Conservation (phyloP, 257 asterid species). For the Avicennia marina region DNA sequence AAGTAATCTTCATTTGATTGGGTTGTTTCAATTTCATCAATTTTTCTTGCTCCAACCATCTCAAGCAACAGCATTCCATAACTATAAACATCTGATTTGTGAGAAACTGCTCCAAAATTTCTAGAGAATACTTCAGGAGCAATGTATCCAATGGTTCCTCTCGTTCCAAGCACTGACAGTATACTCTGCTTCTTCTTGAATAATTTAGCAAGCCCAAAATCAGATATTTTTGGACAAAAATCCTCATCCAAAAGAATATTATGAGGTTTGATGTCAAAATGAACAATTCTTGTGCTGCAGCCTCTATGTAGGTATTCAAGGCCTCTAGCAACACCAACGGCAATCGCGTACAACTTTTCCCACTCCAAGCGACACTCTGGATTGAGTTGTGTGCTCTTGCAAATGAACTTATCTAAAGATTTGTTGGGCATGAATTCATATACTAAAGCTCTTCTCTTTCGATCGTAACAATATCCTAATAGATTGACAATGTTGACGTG, state of each 20-base stretch:
- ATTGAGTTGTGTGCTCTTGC: conserved; percentile 8
- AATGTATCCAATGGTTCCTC: conserved; percentile 67
- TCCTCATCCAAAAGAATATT: conserved; percentile 62
- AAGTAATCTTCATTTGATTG: conserved; percentile 37
- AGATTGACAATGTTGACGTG: conserved; percentile 62
- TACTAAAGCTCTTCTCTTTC: conserved; percentile 37
- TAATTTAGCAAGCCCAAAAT: conserved; percentile 64
- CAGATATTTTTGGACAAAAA: conserved; percentile 61
- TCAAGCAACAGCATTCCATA: conserved; percentile 72
- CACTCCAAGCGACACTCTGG: conserved; percentile 30
- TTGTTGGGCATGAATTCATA: conserved; percentile 64
- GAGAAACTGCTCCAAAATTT: conserved; percentile 50
- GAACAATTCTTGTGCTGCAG: conserved; percentile 61
- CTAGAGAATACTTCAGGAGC: conserved; percentile 71
- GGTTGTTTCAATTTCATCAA: conserved; percentile 13
- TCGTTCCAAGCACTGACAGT: conserved; percentile 33
- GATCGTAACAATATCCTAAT: conserved; percentile 46
- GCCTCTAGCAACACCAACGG: conserved; percentile 64
- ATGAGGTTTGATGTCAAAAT: conserved; percentile 72
- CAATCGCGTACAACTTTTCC: conserved; percentile 41
- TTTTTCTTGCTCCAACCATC: conserved; percentile 45
- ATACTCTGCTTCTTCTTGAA: conserved; percentile 42
- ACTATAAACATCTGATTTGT: conserved; percentile 68
- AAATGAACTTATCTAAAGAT: conserved; percentile 55
- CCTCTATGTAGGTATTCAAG: conserved; percentile 64